These are phyloP conservation scores for Gentiana macrophylla DNA, from an alignment of 257 asterid genomes.

Conservation along the genomic window DNA sequence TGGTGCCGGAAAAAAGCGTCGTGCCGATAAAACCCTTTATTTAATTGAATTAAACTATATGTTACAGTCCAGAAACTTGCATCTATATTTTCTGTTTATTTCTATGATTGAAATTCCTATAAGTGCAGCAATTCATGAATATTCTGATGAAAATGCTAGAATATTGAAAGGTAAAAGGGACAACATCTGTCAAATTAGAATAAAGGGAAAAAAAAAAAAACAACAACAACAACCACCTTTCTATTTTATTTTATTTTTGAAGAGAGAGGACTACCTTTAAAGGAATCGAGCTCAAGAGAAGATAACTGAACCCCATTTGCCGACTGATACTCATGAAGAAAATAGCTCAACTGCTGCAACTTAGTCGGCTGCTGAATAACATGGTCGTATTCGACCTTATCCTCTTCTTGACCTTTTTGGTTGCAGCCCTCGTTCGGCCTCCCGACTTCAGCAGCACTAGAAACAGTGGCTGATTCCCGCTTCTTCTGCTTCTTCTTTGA, in stretches of 20 bases:
- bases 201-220: neutral
- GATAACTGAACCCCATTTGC: conserved; percentile 57
- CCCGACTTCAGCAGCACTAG: neutral
- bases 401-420: neutral
- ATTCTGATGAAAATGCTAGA: neutral
- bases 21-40: no score
- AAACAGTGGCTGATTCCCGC: neutral
- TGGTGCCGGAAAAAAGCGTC: no score
- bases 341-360: conserved; percentile 57
- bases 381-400: conserved; percentile 9
- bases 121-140: no score
- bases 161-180: neutral
- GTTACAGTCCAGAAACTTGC: no score
- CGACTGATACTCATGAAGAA: conserved; percentile 55
- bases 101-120: no score
- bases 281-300: conserved; percentile 64
- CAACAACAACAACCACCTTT: no score
- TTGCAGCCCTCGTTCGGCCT: neutral
- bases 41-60: no score
- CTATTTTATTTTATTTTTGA: no score
- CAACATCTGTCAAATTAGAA: neutral
- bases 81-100: no score
- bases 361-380: conserved; percentile 33
- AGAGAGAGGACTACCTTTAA: conserved; percentile 33
- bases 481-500: neutral